Base-by-base conservation (phyloP, 441 rosid genomes). In the Eruca vesicaria region DNA sequence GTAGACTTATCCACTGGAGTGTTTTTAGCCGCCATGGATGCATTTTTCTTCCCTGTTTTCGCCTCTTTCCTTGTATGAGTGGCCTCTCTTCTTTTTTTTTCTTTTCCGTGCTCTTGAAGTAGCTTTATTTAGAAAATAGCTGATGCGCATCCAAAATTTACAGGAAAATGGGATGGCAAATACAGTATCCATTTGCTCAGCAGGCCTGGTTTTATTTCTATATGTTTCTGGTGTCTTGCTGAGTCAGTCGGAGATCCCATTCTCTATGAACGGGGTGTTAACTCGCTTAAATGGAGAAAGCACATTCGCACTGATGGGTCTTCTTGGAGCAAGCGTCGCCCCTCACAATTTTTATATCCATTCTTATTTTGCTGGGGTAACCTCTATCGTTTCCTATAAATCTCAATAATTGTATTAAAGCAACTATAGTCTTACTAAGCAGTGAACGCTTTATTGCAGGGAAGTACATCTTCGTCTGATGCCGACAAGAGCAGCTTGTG, bases 341-440 rank as follows among this genome's bases (percentile, higher is more conserved):
- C 99, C 99, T 81, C 98, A 94, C 84, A 94, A 90, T 81, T 92
- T 96, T 86, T 96, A 92, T 80, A 86, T 96, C 67, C 98, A 96
- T 87, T 96, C 99, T 69, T 90, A 89, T 63, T 79, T 96, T 59
- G 90, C 86, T 62, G 86, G 79, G 98, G 99, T 91, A 45, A 87
- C 48, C 79, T 53, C 58, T 72, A 52, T 72, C 52, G 45, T 48
- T 63, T 55, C 64, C 20, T 67, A 29, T 61, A 7, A 16, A 16
- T 23, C 19, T 29, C 26, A 10, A 19, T 36, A 16, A n/a, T 18
- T 38, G n/a, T 41, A 5, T 48, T 36, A 15, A n/a, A 73, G 63
- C 16, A 43, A 69, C 71, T 26, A 23, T 28, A 21, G 43, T 63
- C 62, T 33, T 57, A 48, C 68, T 64, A 79, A 79, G 65, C 72